These are phyloP conservation scores for Cordyceps cicadae DNA, from an alignment of 2,329 filamentous ascomycete genomes.

Conservation along the genomic window DNA sequence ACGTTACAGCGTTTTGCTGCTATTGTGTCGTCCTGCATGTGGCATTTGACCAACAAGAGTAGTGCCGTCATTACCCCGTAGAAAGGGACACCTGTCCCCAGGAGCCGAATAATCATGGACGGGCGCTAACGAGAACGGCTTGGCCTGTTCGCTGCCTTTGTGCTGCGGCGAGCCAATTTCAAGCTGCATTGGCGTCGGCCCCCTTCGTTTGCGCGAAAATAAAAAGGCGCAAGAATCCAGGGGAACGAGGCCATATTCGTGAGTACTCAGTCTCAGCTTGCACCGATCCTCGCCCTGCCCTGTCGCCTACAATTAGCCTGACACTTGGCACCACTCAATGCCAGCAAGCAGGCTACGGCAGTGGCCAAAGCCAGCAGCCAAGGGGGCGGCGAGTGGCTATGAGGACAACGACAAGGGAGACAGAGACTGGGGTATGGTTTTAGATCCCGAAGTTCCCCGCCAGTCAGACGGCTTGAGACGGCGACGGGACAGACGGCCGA, in stretches of 20 bases:
- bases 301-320: not conserved
- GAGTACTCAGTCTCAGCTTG: not conserved
- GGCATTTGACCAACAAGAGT: not conserved
- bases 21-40: not conserved
- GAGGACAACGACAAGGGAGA: not conserved
- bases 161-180: not conserved
- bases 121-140: not conserved
- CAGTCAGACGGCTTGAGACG: constrained; percentile 8
- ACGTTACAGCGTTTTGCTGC: not conserved
- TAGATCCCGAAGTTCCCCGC: constrained; percentile 20
- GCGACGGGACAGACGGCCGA: not conserved
- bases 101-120: not conserved
- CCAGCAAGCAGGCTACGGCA: not conserved
- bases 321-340: no score
- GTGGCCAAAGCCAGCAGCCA: not conserved
- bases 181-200: not conserved
- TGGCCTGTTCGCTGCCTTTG: constrained; percentile 2
- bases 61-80: not conserved
- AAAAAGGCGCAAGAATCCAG: not conserved
- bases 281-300: not conserved
- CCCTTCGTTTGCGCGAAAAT: not conserved
- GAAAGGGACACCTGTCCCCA: not conserved
- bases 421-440: constrained; percentile 10
- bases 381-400: not conserved
- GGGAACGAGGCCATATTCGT: not conserved